Base-by-base conservation (phyloP, 2,329 filamentous ascomycete genomes). In the Ophiocordyceps camponoti-saundersi region DNA sequence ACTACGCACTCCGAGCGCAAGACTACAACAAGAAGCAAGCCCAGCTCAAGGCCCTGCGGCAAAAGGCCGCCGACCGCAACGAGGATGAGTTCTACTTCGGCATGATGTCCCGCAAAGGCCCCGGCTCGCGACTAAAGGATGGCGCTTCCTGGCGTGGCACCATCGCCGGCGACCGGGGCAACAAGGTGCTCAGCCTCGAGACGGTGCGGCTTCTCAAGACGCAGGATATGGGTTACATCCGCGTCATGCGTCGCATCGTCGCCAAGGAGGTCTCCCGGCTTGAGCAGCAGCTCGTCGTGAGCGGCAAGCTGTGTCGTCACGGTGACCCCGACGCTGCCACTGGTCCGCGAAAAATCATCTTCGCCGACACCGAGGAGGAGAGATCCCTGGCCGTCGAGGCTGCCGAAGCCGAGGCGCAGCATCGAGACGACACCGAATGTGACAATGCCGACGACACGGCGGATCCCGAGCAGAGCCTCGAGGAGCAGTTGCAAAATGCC, bases 81-180 rank as follows among this genome's bases (percentile, higher is more conserved):
- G 79, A 82, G 46, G 80, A 84, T 73, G 80, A 84, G 57, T 84
- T 83, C 63, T 82, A 81, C 66, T 81, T 77, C 57, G 77, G 76
- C 51, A 84, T 84, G 80, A 66, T 82, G 56, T 75, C 73, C 53
- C 75, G 74, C 50, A 68, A 69, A 48, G 77, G 77, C 11, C 72
- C 76, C 5, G 69, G 72, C 6, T 68, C 69, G 7, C 61, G 61
- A 18, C 56, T 74, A 39, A 65, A 70, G 52, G 65, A 60, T 52
- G 76, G 67, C 47, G 73, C 68, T 56, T 61, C 59, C 42, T 77
- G 72, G 65, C 70, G 63, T 2, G 78, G 77, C 32, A 75, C 68
- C 0, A 69, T 79, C 0, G 65, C 71, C 48, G 76, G 73, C 44
- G 73, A 79, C 56, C 67, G 77, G 45, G 75, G 76, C 15, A 77